These are phyloP conservation scores for Daphne laureola DNA, from an alignment of 441 rosid species.

Conservation along the genomic window DNA sequence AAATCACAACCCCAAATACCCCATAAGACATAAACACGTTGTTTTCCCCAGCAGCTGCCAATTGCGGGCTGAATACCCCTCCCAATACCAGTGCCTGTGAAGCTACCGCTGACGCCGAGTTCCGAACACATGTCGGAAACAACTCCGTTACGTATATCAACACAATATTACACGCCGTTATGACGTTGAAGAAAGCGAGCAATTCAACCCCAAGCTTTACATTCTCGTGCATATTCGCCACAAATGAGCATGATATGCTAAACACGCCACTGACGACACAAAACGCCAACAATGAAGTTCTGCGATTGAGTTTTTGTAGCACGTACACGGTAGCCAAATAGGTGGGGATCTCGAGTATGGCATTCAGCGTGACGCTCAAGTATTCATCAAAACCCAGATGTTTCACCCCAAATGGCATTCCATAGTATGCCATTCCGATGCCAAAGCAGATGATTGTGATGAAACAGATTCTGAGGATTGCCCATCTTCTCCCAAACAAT, in stretches of 20 bases:
- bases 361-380: constrained; percentile 52
- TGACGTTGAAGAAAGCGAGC: constrained; percentile 45
- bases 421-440: constrained; percentile 60
- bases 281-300: constrained; percentile 32
- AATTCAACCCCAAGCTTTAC: constrained; percentile 49
- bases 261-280: constrained; percentile 38
- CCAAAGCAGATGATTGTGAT: constrained; percentile 45
- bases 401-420: constrained; percentile 69
- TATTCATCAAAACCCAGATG: constrained; percentile 48
- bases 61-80: constrained; percentile 46
- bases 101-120: constrained; percentile 56
- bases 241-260: constrained; percentile 31
- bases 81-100: constrained; percentile 66
- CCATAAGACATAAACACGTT: constrained; percentile 37
- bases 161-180: constrained; percentile 31
- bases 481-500: constrained; percentile 47
- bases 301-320: constrained; percentile 35
- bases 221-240: constrained; percentile 12
- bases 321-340: constrained; percentile 36
- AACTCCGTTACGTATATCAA: constrained; percentile 57
- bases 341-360: constrained; percentile 57
- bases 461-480: constrained; percentile 31
- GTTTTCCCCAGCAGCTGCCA: constrained; percentile 45
- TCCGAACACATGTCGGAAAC: constrained; percentile 75
- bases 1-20: constrained; percentile 47